Percentiles rank a stretch among this genome's conserved stretches.
These are phyloP conservation scores for Crucibulum cyathiforme DNA, from an alignment of 1,284 basidiomycete species.

Conservation along the genomic window DNA sequence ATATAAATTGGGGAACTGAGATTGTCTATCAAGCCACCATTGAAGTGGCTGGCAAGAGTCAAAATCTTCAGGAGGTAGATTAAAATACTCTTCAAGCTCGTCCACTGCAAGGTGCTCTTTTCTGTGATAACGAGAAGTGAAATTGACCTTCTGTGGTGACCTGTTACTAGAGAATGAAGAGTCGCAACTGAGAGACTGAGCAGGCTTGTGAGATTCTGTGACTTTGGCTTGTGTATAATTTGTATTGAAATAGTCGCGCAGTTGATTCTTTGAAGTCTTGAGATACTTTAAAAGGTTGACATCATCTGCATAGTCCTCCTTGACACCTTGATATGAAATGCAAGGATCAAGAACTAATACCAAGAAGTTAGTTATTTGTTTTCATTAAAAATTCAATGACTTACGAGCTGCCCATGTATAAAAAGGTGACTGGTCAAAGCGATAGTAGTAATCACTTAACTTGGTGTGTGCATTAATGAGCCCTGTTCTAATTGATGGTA, in stretches of 20 bases:
- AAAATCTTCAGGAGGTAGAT: conserved; percentile 17
- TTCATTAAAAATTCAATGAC: neutral
- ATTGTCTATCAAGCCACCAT: conserved; percentile 22
- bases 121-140: conserved; percentile 11
- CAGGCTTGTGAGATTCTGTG: neutral
- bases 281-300: conserved; percentile 11
- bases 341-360: conserved; percentile 32
- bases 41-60: conserved; percentile 19
- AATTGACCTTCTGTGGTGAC: too few relatives aligned
- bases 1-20: conserved; percentile 30
- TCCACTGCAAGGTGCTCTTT: conserved; percentile 3
- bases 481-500: neutral
- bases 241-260: neutral
- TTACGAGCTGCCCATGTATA: conserved; percentile 30
- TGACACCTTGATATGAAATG: conserved; percentile 25
- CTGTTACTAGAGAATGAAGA: conserved; percentile 1
- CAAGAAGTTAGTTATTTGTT: neutral
- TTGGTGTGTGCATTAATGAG: conserved; percentile 8
- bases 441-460: conserved; percentile 32
- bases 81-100: conserved; percentile 24
- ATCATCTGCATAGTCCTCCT: conserved; percentile 21
- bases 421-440: conserved; percentile 30
- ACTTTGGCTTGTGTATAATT: neutral
- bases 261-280: conserved; percentile 9
- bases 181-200: neutral